Evolutionary conservation across 2,329 filamentous ascomycete genomes (phyloP), one percentile per base, ranked within the genome.

Genomic region (Diaporthe humulicola): DNA sequence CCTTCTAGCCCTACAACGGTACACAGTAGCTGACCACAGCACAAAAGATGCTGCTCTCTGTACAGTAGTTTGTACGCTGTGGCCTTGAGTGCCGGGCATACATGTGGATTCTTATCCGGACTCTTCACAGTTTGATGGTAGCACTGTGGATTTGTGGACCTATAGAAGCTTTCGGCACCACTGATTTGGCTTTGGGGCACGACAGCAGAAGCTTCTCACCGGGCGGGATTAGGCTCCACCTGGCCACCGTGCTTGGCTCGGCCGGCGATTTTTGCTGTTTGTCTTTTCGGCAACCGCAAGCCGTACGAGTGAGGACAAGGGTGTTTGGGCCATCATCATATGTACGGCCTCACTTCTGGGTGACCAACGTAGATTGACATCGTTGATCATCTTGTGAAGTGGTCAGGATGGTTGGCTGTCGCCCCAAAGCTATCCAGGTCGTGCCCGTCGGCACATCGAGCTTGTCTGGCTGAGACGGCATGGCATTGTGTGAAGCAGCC

Each of bases 1-100:
- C 8, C 30, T 38, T 30, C 64, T 69, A 69, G 64, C 64, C 64
- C 64, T 69, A 69, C 64, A 30, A 61, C 36, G 61, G 25, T n/a
- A n/a, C n/a, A n/a, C 36, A 60, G 25, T 17, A 10, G 7, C 17
- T 17, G 40, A 36, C 45, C 15, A 30, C 38, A 30, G 25, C 8
- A 45, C 58, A 28, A 4, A 64, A n/a, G 14, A 28, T 45, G 58
- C 60, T 15, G 40, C 38, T 28, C 14, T 4, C 42, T 36, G 28
- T 33, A 52, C 36, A 19, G n/a, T 36, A 38, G n/a, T n/a, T n/a
- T 3, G 33, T 52, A 38, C 9, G 10, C 38, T 25, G n/a, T 52
- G 48, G 48, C 25, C 15, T 4, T 52, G 10, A 52, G 4, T 52
- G 48, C n/a, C 48, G 48, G 48, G 14, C n/a, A 52, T n/a, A 52